phyloP scores from a whole-genome alignment of 371 early-diverging fungal species.

The Apophysomyces variabilis region DNA sequence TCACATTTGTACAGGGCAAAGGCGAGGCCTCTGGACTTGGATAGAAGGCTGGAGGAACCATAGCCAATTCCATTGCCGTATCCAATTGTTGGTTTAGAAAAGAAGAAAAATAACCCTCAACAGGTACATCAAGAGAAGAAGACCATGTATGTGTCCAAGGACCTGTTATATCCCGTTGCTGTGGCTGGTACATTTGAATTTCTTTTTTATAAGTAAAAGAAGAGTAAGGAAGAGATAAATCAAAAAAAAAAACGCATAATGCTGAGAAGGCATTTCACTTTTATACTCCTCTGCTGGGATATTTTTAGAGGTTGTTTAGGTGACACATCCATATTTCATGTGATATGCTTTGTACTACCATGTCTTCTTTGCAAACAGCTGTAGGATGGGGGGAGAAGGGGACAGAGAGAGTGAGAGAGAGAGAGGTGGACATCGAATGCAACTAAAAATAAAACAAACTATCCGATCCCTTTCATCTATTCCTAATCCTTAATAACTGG shows the following conservation, averaged over 20 bases:
- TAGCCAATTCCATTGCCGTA: slow-evolving; percentile 4
- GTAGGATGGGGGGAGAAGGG: not conserved
- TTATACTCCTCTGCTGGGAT: not conserved
- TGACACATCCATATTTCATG: slow-evolving; percentile 7
- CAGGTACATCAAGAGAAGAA: not conserved
- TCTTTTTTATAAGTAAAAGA: not conserved
- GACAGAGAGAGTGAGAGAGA: not conserved
- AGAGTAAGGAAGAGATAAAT: not conserved
- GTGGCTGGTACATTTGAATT: not conserved
- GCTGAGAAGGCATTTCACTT: not conserved
- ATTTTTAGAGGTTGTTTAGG: slow-evolving; percentile 2
- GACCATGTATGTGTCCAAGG: not conserved
- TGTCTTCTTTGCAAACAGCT: slow-evolving; percentile 6
- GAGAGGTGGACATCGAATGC: not conserved
- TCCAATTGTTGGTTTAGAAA: not conserved
- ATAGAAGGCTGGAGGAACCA: slow-evolving; percentile 10
- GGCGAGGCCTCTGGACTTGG: not conserved
- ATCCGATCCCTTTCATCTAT: not conserved
- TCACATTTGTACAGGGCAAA: not conserved
- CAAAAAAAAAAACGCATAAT: not conserved
- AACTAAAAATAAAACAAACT: slow-evolving; percentile 9
- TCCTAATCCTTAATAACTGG: not conserved
- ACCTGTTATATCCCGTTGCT: not conserved
- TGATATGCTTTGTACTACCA: slow-evolving; percentile 6
- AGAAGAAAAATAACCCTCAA: slow-evolving; percentile 1